These are phyloP conservation scores for Fusarium sambucinum DNA, from an alignment of 2,329 filamentous ascomycete genomes.

Conservation along the genomic window DNA sequence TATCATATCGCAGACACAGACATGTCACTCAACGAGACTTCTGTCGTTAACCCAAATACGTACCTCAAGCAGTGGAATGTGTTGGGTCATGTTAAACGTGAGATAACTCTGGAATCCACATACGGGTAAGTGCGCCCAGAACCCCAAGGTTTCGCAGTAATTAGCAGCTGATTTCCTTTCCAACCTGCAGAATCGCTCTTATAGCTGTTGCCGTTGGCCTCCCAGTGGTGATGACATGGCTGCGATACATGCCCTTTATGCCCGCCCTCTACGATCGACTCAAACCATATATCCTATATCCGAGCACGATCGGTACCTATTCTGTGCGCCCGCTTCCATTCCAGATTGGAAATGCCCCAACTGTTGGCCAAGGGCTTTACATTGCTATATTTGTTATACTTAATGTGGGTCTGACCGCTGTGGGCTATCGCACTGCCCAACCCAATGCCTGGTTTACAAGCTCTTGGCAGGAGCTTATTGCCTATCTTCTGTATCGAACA, in stretches of 20 bases:
- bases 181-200: background rate
- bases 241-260: background rate
- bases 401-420: background rate
- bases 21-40: background rate
- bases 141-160: fast-evolving
- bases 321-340: background rate
- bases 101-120: background rate
- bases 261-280: background rate
- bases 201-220: background rate
- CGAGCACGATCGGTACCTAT: background rate
- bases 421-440: background rate
- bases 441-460: background rate
- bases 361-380: background rate
- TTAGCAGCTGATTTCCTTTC: background rate
- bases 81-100: background rate
- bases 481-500: background rate
- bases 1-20: background rate
- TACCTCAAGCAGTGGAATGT: background rate
- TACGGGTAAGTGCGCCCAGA: background rate
- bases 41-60: background rate
- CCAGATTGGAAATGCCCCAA: background rate
- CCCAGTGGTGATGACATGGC: background rate
- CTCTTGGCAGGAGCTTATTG: background rate
- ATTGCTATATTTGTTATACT: background rate
- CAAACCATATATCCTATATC: background rate